Evolutionary conservation across 2,329 filamentous ascomycete species (phyloP).

Genomic region (Clonostachys chloroleuca): DNA sequence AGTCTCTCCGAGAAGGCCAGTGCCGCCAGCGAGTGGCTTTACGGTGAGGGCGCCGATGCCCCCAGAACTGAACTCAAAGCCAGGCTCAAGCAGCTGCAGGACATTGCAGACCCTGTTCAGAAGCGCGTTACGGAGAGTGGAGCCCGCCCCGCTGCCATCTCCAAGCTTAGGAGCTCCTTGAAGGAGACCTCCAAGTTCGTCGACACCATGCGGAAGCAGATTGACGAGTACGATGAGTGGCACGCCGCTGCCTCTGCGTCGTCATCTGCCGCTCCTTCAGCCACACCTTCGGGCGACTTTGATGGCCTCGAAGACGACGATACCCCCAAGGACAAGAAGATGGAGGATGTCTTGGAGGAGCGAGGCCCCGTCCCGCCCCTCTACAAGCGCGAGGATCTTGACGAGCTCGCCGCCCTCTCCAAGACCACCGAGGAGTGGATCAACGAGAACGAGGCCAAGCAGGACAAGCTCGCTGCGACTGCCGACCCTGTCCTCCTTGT

Average conservation of each 20-base stretch:
- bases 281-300: slow-evolving; percentile 51
- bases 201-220: slow-evolving; percentile 63
- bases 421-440: slow-evolving; percentile 70
- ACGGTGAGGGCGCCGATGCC: slow-evolving; percentile 77
- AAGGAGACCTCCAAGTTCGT: slow-evolving; percentile 68
- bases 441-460: slow-evolving; percentile 62
- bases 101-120: slow-evolving; percentile 73
- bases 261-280: slow-evolving; percentile 35
- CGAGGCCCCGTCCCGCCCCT: slow-evolving; percentile 56
- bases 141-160: slow-evolving; percentile 66
- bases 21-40: slow-evolving; percentile 82
- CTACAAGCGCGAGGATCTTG: slow-evolving; percentile 71
- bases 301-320: slow-evolving; percentile 75
- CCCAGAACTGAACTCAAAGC: slow-evolving; percentile 69
- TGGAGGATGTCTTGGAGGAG: slow-evolving; percentile 38
- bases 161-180: slow-evolving; percentile 65
- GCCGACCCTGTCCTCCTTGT: slow-evolving; percentile 73
- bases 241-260: slow-evolving; percentile 44
- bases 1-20: slow-evolving; percentile 64
- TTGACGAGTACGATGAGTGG: slow-evolving; percentile 62
- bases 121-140: slow-evolving; percentile 68
- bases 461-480: slow-evolving; percentile 63
- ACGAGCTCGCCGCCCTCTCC: slow-evolving; percentile 57
- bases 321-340: slow-evolving; percentile 31
- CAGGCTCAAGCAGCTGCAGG: slow-evolving; percentile 72